Conservation (phyloP, 2,329 filamentous ascomycete species). For the Pseudophaeomoniella oleicola region DNA sequence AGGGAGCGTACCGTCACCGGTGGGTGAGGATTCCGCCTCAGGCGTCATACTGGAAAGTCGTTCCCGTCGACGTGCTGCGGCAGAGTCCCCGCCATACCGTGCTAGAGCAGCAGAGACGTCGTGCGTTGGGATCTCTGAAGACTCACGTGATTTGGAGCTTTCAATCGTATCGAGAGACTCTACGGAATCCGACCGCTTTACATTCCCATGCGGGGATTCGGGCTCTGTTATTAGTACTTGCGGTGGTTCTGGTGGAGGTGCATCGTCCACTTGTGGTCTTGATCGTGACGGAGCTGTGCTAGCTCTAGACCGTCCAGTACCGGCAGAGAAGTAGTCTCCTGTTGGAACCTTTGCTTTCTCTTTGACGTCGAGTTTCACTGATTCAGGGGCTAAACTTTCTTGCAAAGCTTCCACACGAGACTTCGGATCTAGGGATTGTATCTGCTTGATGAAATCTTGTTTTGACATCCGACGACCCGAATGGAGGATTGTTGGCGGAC, state of each 20-base stretch:
- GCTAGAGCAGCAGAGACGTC: constrained; percentile 23
- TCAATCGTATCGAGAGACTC: not conserved
- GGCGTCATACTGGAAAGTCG: constrained; percentile 15
- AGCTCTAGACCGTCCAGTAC: constrained; percentile 1
- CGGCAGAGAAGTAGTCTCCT: constrained; percentile 8
- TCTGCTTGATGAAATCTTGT: constrained; percentile 48
- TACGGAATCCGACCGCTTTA: not conserved
- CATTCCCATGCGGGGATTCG: not conserved
- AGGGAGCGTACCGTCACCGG: constrained; percentile 5
- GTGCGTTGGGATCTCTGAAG: constrained; percentile 15
- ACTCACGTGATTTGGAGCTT: constrained; percentile 3
- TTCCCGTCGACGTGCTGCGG: constrained; percentile 24
- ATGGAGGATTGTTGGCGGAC: constrained; percentile 6
- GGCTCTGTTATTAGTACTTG: not conserved
- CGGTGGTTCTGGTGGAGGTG: constrained; percentile 6
- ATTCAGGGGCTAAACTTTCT: constrained; percentile 23
- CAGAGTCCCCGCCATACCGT: constrained; percentile 17
- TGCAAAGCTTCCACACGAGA: constrained; percentile 33
- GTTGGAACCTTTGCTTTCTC: constrained; percentile 13
- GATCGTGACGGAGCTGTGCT: constrained; percentile 8
- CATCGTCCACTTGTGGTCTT: constrained; percentile 4
- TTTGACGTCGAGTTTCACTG: constrained; percentile 22
- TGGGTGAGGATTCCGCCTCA: constrained; percentile 1
- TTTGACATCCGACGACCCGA: constrained; percentile 46
- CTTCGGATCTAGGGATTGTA: constrained; percentile 46